Base-by-base conservation (phyloP, 495 filamentous ascomycete species). In the Annulohypoxylon bovei region DNA sequence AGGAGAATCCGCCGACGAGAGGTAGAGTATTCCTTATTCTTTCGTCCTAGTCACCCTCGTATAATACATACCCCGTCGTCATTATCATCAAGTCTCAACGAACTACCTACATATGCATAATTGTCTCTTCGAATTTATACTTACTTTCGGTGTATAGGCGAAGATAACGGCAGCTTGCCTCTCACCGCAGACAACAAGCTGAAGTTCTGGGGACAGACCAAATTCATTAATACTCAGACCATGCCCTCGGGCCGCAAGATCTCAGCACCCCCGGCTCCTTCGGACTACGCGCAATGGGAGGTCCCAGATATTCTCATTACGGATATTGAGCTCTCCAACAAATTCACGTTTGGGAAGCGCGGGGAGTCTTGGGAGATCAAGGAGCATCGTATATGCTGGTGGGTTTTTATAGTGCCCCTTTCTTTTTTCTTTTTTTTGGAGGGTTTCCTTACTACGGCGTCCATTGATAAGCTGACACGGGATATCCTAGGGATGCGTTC, bases 201-300 rank as follows among this genome's bases (percentile, higher is more conserved):
- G 27, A 88, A 87, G 71, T 86, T 77, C 76, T 86, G 83, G 82
- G 83, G 82, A 27, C 80, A 84, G 14, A 78, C 74, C 61, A 83
- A 84, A 32, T 87, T 87, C 72, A 80, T 74, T 55, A 86, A 87
- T 67, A 87, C 84, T 12, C 67, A 80, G 5, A 78, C 83, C 37
- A 76, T 83, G 6, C 64, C 63, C 6, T 47, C 80, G 1, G 78
- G 81, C 9, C 78, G 75, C 14, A 35, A 72, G 16, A 76, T 88
- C 68, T 89, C 86, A 1, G 81, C 81, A 18, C 86, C 86, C 12
- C 85, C 85, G 0, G 65, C 78, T 0, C 73, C 75, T 3, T 27
- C 64, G 0, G 77, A 81, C 49, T 82, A 83, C 39, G 57, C 78
- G 23, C 85, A 87, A 57, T 87, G 85, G 85, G 78, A 81, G 35